Conservation (phyloP, 108 stramenopile species). For the Aurantiochytrium sp. region DNA sequence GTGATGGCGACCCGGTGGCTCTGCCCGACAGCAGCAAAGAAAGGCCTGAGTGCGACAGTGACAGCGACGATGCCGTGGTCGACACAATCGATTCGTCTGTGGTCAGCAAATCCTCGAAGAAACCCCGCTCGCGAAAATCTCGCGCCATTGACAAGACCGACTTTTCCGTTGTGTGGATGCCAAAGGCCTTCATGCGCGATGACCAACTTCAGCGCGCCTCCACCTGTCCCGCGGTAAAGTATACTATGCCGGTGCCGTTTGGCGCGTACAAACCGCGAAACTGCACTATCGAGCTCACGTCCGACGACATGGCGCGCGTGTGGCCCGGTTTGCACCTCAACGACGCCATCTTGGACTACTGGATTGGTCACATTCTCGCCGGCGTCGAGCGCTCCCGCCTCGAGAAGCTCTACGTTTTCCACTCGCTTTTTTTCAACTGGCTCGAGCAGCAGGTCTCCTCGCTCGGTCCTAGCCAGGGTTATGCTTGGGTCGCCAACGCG, state of each 20-base stretch:
- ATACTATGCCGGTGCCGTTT: neutral
- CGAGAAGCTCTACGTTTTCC: constrained; percentile 41
- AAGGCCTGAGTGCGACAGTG: too few relatives aligned
- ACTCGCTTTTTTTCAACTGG: constrained; percentile 50
- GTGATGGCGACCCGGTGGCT: neutral
- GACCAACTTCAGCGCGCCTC: neutral
- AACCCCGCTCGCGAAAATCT: too few relatives aligned
- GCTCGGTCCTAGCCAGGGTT: neutral
- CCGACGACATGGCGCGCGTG: neutral
- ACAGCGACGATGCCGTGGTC: too few relatives aligned
- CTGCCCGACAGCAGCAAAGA: too few relatives aligned
- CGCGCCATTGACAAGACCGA: neutral
- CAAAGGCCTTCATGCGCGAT: neutral
- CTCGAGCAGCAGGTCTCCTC: neutral
- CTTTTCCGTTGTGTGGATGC: neutral
- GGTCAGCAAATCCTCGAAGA: too few relatives aligned
- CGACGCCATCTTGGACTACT: neutral
- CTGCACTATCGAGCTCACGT: neutral
- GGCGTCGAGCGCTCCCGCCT: neutral
- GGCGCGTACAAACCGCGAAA: neutral
- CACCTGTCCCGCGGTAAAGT: neutral
- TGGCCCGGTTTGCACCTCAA: constrained; percentile 14
- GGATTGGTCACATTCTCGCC: neutral
- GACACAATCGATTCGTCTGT: too few relatives aligned
- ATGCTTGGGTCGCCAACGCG: constrained; percentile 40